Percentiles rank a stretch among this genome's conserved stretches.
Conservation (phyloP, 495 filamentous ascomycete species). For the Cetradonia linearis region DNA sequence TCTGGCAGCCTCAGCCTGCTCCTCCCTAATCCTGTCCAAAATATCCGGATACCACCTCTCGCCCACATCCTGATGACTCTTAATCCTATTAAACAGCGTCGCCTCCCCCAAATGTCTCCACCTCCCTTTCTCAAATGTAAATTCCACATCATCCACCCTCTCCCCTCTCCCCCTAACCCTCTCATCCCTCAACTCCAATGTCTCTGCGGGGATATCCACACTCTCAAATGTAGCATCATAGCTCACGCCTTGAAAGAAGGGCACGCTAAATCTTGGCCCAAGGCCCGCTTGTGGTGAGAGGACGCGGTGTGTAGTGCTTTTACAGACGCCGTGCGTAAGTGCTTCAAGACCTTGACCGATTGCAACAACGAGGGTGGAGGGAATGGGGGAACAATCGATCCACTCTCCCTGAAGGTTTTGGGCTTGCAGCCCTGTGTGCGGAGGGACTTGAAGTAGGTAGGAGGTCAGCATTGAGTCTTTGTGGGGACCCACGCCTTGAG, state of each 20-base stretch:
- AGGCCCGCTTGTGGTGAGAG: constrained; percentile 49
- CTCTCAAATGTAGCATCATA: constrained; percentile 70
- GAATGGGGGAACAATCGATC: constrained; percentile 51
- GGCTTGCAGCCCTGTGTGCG: constrained; percentile 73
- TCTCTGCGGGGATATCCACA: constrained; percentile 57
- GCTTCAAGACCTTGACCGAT: constrained; percentile 92
- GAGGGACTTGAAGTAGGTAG: constrained; percentile 78
- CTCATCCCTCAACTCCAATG: constrained; percentile 46
- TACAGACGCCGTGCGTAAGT: constrained; percentile 78
- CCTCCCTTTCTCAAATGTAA: constrained; percentile 60
- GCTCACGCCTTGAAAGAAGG: constrained; percentile 87
- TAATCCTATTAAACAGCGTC: constrained; percentile 64
- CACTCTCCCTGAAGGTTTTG: constrained; percentile 76
- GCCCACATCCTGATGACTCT: constrained; percentile 84
- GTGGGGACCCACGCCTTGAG: constrained; percentile 76
- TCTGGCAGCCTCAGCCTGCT: constrained; percentile 10
- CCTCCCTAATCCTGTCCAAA: constrained; percentile 30
- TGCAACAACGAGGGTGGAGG: constrained; percentile 63
- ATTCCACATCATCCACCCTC: constrained; percentile 62
- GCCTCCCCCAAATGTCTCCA: constrained; percentile 43
- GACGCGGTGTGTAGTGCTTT: constrained; percentile 78
- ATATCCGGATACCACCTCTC: constrained; percentile 76
- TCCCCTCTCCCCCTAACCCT: constrained; percentile 42
- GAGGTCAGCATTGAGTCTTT: constrained; percentile 86
- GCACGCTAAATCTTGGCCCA: constrained; percentile 73